Base-by-base conservation (phyloP, 2,329 filamentous ascomycete species). In the Exophiala alcalophila region DNA sequence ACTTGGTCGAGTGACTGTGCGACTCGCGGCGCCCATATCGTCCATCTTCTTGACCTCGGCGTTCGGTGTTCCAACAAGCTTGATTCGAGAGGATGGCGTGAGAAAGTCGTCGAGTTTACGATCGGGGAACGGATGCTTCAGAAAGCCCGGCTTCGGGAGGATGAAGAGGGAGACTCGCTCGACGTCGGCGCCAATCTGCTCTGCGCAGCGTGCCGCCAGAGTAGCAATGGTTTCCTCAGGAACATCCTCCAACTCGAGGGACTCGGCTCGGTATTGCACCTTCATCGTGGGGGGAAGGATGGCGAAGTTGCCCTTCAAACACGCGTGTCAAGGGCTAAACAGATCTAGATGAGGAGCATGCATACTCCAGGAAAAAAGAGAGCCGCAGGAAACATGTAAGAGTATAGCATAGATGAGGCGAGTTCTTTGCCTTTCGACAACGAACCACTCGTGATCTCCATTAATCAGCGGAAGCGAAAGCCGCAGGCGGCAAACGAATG, bases 181-280 rank as follows among this genome's bases (percentile, higher is more conserved):
- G 10, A 56, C 34, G 9, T 67, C 65, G 38, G 70, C 67, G 29
- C 63, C 59, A 3, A 71, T 59, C 4, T 42, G 53, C 15, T 54
- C 37, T 32, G 64, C 56, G 50, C 69, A 61, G 24, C 49, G 49
- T 26, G 49, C 32, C 15, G 67, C 59, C 33, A 71, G 65, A 43
- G 69, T 66, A 50, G 61, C 52, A 21, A 81, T 66, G 1, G 76
- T 81, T 42, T 76, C 71, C 47, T 70, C 61, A 24, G 65, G 37
- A 11, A 73, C 57, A 31, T 80, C 69, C 8, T 64, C 61, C 30
- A 80, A 59, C 12, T 64, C 61, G 51, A 78, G 63, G 1, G 68
- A 63, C 35, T 70, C 70, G 57, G 72, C 71, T 58, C 80, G 76
- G 54, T 81, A 72, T 49, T 72, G 70, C 46, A 82, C 59, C 11